Evolutionary conservation across 352 stramenopile species (phyloP).

Genomic region (Phytophthora fragariaefolia): DNA sequence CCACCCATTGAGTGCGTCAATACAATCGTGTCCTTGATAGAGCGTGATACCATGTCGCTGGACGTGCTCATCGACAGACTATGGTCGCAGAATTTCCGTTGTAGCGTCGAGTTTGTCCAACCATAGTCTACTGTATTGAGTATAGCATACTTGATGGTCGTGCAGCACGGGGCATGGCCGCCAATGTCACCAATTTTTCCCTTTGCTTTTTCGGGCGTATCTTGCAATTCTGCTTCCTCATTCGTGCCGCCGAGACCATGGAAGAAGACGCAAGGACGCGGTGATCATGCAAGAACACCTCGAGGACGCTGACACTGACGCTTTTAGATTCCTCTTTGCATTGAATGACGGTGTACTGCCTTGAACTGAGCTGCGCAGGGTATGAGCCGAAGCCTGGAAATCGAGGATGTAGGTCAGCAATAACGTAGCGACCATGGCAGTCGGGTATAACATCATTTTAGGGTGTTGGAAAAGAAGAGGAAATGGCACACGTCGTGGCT

Average conservation of each 20-base stretch:
- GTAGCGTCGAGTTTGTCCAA: conserved; percentile 19
- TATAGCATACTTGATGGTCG: conserved; percentile 24
- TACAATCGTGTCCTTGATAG: conserved; percentile 26
- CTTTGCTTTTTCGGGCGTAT: conserved; percentile 16
- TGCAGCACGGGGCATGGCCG: conserved; percentile 27
- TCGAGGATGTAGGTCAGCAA: too few relatives aligned
- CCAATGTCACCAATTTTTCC: conserved; percentile 28
- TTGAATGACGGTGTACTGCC: too few relatives aligned
- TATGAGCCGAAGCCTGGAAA: too few relatives aligned
- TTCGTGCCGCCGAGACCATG: conserved; percentile 17
- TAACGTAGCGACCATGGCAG: too few relatives aligned
- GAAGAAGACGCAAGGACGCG: conserved; percentile 34
- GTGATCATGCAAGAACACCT: conserved; percentile 4
- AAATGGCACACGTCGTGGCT: too few relatives aligned
- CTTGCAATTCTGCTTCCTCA: conserved; percentile 22
- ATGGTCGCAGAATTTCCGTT: conserved; percentile 29
- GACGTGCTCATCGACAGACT: conserved; percentile 19
- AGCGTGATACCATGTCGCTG: conserved; percentile 3
- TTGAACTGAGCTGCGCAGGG: too few relatives aligned
- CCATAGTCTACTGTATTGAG: conserved; percentile 26
- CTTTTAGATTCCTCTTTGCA: conserved; percentile 22
- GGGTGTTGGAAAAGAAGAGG: too few relatives aligned
- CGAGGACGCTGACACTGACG: conserved; percentile 13
- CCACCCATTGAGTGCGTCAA: conserved; percentile 36
- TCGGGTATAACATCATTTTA: too few relatives aligned